A percentile compares a stretch with the other conserved stretches of the same genome.
Conservation (phyloP, 345 rosid genomes). For the Dipteronia dyeriana region DNA sequence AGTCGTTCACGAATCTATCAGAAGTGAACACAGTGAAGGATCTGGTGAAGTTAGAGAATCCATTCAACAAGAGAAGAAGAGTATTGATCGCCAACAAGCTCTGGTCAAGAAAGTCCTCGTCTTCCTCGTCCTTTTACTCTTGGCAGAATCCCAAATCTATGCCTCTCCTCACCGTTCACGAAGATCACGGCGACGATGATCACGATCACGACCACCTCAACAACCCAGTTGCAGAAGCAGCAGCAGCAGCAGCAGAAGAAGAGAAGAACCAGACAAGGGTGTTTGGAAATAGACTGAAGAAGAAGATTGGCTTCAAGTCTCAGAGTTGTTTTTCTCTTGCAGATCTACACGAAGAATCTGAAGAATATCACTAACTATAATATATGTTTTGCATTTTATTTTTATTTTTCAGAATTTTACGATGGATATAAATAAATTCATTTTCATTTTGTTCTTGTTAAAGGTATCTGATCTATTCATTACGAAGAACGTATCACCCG, state of each 20-base stretch:
- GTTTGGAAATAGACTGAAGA: not conserved
- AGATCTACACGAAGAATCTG: slow-evolving; percentile 54
- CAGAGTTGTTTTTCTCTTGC: slow-evolving; percentile 67
- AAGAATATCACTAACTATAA: slow-evolving; percentile 14
- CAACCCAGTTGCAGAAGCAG: slow-evolving; percentile 20
- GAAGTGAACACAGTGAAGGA: slow-evolving; percentile 56
- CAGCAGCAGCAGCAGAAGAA: not conserved
- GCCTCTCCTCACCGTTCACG: slow-evolving; percentile 71
- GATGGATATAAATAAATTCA: not conserved
- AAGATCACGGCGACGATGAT: slow-evolving; percentile 21
- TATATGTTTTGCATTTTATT: not conserved
- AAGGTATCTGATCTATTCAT: too few relatives aligned
- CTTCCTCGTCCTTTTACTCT: slow-evolving; percentile 42
- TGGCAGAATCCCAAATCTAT: slow-evolving; percentile 64
- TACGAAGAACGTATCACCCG: too few relatives aligned
- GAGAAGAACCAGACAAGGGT: not conserved
- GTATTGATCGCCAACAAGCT: slow-evolving; percentile 49
- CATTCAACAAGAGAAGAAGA: slow-evolving; percentile 78
- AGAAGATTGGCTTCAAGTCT: slow-evolving; percentile 39
- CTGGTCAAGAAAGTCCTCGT: slow-evolving; percentile 35
- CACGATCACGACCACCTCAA: slow-evolving; percentile 20
- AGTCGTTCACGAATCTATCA: slow-evolving; percentile 68
- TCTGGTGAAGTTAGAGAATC: slow-evolving; percentile 65
- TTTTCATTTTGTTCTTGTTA: not conserved
- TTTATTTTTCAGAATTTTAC: not conserved